Percentiles rank a stretch among this genome's conserved stretches.
These are phyloP conservation scores for Niveomyces coronatus DNA, from an alignment of 2,329 filamentous ascomycete species.

Conservation along the genomic window DNA sequence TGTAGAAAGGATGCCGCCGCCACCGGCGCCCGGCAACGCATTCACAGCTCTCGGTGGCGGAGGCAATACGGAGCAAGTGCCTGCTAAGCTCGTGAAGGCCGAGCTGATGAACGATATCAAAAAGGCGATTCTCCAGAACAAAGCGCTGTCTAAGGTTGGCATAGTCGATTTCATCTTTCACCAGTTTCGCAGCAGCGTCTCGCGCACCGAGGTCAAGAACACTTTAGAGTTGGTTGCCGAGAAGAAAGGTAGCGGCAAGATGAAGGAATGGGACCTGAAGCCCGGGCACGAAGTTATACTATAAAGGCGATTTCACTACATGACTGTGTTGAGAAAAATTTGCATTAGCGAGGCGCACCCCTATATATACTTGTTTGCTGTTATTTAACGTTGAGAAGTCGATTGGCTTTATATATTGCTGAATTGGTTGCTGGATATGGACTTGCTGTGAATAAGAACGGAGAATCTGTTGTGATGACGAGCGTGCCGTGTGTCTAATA, in stretches of 20 bases:
- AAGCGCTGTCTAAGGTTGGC: conserved; percentile 29
- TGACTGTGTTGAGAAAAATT: no score
- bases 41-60: conserved; percentile 24
- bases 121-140: conserved; percentile 30
- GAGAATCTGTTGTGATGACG: conserved; percentile 4
- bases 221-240: conserved; percentile 30
- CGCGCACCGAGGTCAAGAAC: conserved; percentile 31
- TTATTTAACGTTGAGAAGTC: conserved; percentile 3
- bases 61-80: conserved; percentile 8
- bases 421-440: no score
- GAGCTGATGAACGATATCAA: conserved; percentile 33
- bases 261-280: conserved; percentile 30
- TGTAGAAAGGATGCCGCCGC: conserved; percentile 22
- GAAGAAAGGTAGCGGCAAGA: conserved; percentile 26
- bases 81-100: conserved; percentile 24
- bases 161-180: conserved; percentile 31
- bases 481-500: neutral
- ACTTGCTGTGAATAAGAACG: no score
- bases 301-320: conserved; percentile 12
- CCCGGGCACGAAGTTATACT: conserved; percentile 26
- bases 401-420: conserved; percentile 7
- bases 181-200: conserved; percentile 26
- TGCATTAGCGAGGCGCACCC: conserved; percentile 9
- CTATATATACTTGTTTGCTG: neutral
- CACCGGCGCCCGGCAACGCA: conserved; percentile 24